Conservation (phyloP, 257 asterid genomes). For the Echites panduratus region DNA sequence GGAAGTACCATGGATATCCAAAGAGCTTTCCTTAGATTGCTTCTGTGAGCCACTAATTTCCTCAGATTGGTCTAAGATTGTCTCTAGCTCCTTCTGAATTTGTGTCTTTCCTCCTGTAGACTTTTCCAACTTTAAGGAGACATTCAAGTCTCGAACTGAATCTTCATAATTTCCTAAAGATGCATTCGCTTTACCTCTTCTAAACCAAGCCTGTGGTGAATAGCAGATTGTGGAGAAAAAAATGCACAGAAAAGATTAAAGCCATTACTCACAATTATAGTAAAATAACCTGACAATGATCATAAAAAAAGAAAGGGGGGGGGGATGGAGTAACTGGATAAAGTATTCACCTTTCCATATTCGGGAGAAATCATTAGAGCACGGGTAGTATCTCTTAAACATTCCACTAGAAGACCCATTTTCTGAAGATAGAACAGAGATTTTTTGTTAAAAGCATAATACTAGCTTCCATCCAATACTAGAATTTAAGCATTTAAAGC, state of each 20-base stretch:
- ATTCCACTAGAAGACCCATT: conserved; percentile 60
- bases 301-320: too few relatives aligned
- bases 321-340: not conserved
- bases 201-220: conserved; percentile 72
- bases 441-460: not conserved
- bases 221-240: conserved; percentile 5
- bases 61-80: conserved; percentile 31
- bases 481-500: not conserved
- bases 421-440: conserved; percentile 44
- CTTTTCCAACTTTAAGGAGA: conserved; percentile 55
- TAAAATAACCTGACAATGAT: too few relatives aligned
- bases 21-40: conserved; percentile 29
- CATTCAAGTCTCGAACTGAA: conserved; percentile 54
- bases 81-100: conserved; percentile 54
- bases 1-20: conserved; percentile 30
- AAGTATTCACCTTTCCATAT: conserved; percentile 64
- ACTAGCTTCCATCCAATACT: not conserved
- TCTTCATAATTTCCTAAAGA: conserved; percentile 61
- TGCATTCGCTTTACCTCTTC: conserved; percentile 82
- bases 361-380: conserved; percentile 56
- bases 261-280: not conserved
- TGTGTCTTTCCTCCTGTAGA: conserved; percentile 71
- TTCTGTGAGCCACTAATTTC: conserved; percentile 22
- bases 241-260: not conserved
- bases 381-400: conserved; percentile 66